These are phyloP conservation scores for Millerago galiae DNA, from an alignment of 805 yeast species.

Conservation along the genomic window DNA sequence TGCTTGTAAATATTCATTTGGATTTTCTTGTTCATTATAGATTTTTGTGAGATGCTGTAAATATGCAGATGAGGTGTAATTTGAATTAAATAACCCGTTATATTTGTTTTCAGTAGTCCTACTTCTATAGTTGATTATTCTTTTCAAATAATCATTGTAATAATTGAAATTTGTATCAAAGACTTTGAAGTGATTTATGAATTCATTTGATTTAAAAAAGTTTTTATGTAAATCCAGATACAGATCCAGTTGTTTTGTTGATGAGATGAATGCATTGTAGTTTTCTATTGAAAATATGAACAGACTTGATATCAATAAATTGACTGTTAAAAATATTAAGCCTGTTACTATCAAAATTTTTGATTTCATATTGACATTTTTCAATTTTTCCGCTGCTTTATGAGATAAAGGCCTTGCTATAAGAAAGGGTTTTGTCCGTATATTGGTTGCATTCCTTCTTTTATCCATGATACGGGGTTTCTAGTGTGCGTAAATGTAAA, in stretches of 20 bases:
- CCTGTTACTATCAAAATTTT: slow-evolving; percentile 19
- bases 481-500: no score
- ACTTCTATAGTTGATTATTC: neutral
- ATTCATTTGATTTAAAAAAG: slow-evolving; percentile 16
- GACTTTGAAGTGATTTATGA: slow-evolving; percentile 16
- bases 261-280: slow-evolving; percentile 15
- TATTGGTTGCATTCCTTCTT: no score
- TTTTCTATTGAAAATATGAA: slow-evolving; percentile 16
- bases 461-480: no score
- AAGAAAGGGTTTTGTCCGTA: no score
- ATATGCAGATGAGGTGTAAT: slow-evolving; percentile 16
- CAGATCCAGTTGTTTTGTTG: slow-evolving; percentile 13
- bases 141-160: slow-evolving; percentile 1
- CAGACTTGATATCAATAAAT: slow-evolving; percentile 15
- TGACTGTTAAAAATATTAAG: slow-evolving; percentile 15
- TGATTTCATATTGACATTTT: slow-evolving; percentile 18
- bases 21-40: slow-evolving; percentile 11
- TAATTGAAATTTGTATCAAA: slow-evolving; percentile 4
- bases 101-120: slow-evolving; percentile 1
- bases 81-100: slow-evolving; percentile 11
- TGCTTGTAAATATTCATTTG: slow-evolving; percentile 9
- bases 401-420: no score
- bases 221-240: slow-evolving; percentile 16
- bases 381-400: neutral
- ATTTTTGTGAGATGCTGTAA: slow-evolving; percentile 7